Conservation (phyloP, 306 rosid species). For the Rosa chinensis region DNA sequence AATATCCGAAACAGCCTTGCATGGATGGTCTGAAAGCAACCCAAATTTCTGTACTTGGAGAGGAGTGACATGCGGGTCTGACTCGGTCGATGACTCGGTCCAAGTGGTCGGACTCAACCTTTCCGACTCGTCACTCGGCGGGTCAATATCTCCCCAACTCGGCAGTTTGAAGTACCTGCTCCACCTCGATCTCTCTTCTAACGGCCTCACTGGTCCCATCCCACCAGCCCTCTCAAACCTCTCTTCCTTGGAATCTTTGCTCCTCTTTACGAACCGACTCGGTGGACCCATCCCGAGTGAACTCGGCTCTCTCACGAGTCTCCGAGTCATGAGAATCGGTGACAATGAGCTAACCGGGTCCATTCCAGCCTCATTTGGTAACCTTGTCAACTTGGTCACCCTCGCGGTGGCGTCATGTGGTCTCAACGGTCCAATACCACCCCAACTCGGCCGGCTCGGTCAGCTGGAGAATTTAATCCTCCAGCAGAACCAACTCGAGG, state of each 20-base stretch:
- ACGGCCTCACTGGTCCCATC: conserved; percentile 75
- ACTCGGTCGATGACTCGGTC: conserved; percentile 40
- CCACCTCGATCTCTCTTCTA: conserved; percentile 78
- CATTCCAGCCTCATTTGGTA: conserved; percentile 76
- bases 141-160: conserved; percentile 65
- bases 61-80: conserved; percentile 61
- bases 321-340: conserved; percentile 81
- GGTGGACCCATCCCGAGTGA: conserved; percentile 62
- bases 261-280: conserved; percentile 76
- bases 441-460: conserved; percentile 61
- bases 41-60: conserved; percentile 70
- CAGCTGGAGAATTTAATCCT: conserved; percentile 50
- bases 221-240: conserved; percentile 72
- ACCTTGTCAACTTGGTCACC: conserved; percentile 45
- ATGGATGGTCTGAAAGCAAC: conserved; percentile 62
- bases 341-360: conserved; percentile 65
- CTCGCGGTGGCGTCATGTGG: conserved; percentile 73
- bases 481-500: conserved; percentile 63
- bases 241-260: conserved; percentile 60
- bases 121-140: conserved; percentile 78
- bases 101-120: conserved; percentile 71
- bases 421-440: conserved; percentile 72
- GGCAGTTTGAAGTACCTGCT: conserved; percentile 58
- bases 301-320: conserved; percentile 59
- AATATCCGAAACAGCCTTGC: conserved; percentile 40